These are phyloP conservation scores for Cadophora luteo-olivacea DNA, from an alignment of 2,329 filamentous ascomycete genomes.

Conservation along the genomic window DNA sequence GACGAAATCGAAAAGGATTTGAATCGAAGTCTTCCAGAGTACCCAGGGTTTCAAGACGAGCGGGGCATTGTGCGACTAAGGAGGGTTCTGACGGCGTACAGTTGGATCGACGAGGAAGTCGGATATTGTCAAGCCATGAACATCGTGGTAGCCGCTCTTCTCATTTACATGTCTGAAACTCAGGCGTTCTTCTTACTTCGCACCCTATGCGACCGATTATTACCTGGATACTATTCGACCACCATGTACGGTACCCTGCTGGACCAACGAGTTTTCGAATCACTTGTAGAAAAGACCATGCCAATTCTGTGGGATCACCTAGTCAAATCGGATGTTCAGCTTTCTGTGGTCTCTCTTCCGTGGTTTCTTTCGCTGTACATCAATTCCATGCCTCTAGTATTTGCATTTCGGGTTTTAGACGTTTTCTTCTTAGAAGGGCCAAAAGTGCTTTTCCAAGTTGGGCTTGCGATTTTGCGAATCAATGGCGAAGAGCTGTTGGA, in stretches of 20 bases:
- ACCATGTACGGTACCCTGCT: constrained; percentile 99
- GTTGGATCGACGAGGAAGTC: constrained; percentile 94
- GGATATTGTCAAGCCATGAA: constrained; percentile 99
- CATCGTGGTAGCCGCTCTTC: constrained; percentile 94
- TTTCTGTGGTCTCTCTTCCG: constrained; percentile 94
- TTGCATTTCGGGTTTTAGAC: constrained; percentile 94
- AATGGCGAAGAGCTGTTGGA: constrained; percentile 96
- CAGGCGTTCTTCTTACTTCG: constrained; percentile 96
- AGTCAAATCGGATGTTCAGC: constrained; percentile 94
- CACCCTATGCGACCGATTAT: constrained; percentile 86
- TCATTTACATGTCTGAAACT: constrained; percentile 97
- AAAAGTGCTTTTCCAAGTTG: constrained; percentile 96
- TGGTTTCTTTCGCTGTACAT: constrained; percentile 99
- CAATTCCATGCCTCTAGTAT: constrained; percentile 98
- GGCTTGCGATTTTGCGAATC: constrained; percentile 93
- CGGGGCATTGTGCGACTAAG: constrained; percentile 91
- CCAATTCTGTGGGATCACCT: constrained; percentile 97
- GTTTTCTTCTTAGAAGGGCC: constrained; percentile 98
- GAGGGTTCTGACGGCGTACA: constrained; percentile 93
- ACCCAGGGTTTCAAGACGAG: constrained; percentile 95
- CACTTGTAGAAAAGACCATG: constrained; percentile 98
- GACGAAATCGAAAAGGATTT: constrained; percentile 99
- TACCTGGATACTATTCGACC: constrained; percentile 96
- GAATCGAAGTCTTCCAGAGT: constrained; percentile 94
- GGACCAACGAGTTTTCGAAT: constrained; percentile 97